Conservation (phyloP, 208 protist species). For the Leishmania tarentolae region DNA sequence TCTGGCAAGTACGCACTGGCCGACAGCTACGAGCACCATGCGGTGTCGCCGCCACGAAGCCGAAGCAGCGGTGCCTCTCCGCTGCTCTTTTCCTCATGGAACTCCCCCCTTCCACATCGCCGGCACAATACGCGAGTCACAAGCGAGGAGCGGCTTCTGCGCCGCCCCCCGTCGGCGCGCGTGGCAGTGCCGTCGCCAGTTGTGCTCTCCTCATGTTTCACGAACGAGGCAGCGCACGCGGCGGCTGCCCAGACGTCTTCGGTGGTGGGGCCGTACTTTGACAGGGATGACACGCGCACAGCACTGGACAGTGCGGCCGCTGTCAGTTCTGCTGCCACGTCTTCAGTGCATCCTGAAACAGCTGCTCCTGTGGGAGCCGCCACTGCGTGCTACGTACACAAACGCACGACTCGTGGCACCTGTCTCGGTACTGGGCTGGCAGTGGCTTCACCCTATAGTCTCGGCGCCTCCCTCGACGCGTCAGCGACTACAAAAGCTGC, state of each 20-base stretch:
- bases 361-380: neutral
- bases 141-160: neutral
- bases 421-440: neutral
- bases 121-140: neutral
- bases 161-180: neutral
- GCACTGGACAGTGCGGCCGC: slow-evolving; percentile 20
- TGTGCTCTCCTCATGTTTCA: slow-evolving; percentile 16
- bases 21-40: neutral
- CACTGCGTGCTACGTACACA: neutral
- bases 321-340: neutral
- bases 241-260: slow-evolving; percentile 7
- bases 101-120: neutral
- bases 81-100: neutral
- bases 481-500: neutral
- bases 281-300: slow-evolving; percentile 21
- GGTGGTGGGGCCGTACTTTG: slow-evolving; percentile 17
- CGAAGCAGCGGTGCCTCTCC: neutral
- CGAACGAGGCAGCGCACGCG: slow-evolving; percentile 12
- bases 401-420: neutral
- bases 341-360: neutral
- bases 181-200: slow-evolving; percentile 15
- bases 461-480: neutral
- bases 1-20: neutral
- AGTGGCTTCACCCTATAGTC: neutral
- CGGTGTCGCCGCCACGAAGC: neutral